Conservation (phyloP, 441 rosid genomes). For the Pelargonium australe region DNA sequence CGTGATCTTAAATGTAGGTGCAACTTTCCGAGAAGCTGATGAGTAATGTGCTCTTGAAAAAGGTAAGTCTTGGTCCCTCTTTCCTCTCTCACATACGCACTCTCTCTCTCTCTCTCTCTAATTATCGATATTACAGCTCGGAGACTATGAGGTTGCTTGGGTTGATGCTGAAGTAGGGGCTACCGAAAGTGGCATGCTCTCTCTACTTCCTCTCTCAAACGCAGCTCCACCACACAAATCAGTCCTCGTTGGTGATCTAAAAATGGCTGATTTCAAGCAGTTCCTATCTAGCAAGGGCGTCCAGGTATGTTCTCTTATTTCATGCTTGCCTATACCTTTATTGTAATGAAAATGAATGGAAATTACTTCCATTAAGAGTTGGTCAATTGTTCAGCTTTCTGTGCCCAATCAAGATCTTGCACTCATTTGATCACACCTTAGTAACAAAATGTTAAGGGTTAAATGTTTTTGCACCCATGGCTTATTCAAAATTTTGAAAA, state of each 20-base stretch:
- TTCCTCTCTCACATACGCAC: neutral
- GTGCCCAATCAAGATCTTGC: neutral
- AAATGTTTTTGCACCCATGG: too few relatives aligned
- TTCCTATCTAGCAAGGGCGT: conserved; percentile 84
- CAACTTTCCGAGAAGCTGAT: conserved; percentile 94
- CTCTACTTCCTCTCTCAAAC: conserved; percentile 57
- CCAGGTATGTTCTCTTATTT: conserved; percentile 38
- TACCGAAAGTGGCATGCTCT: conserved; percentile 59
- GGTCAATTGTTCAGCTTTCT: too few relatives aligned
- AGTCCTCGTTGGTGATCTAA: conserved; percentile 86
- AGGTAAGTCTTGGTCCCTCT: conserved; percentile 36
- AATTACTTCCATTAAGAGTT: too few relatives aligned
- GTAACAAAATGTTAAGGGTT: neutral
- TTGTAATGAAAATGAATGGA: too few relatives aligned
- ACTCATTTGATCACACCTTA: neutral
- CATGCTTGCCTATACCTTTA: too few relatives aligned
- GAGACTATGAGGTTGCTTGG: conserved; percentile 96
- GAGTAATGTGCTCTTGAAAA: conserved; percentile 91
- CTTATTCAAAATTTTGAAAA: too few relatives aligned
- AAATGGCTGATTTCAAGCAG: conserved; percentile 89
- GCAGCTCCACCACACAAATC: conserved; percentile 72
- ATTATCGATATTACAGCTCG: conserved; percentile 45
- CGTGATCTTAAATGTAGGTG: conserved; percentile 42
- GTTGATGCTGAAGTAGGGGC: conserved; percentile 82
- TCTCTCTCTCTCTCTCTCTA: conserved; percentile 9